Conservation (phyloP, 129 eudicot genomes). For the Solidago caesia region DNA sequence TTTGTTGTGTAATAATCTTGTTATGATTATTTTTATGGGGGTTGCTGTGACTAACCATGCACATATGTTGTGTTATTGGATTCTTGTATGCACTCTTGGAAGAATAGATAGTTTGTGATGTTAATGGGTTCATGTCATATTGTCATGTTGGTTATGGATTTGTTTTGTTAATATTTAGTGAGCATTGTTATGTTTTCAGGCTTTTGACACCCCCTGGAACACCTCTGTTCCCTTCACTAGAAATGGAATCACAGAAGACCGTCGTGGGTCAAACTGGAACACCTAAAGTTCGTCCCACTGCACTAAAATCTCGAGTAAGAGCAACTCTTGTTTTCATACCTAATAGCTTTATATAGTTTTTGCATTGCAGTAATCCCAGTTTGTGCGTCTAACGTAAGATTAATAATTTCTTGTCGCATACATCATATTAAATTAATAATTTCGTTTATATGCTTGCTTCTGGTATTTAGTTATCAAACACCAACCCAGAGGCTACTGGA, state of each 20-base stretch:
- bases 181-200: conserved; percentile 52
- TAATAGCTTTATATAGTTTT: conserved; percentile 10
- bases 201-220: conserved; percentile 98
- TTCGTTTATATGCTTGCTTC: conserved; percentile 12
- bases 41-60: not conserved
- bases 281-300: conserved; percentile 82
- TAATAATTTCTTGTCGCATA: not conserved
- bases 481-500: conserved; percentile 58
- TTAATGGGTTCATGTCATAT: not conserved
- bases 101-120: conserved; percentile 2
- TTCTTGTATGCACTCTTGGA: conserved; percentile 9
- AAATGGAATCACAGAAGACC: conserved; percentile 69
- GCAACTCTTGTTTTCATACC: conserved; percentile 13
- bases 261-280: conserved; percentile 61
- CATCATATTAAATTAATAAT: not conserved
- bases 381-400: not conserved
- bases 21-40: not conserved
- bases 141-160: not conserved
- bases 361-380: conserved; percentile 1
- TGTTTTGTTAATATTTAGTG: not conserved
- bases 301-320: conserved; percentile 87
- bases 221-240: conserved; percentile 94
- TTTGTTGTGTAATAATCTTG: conserved; percentile 6
- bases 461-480: conserved; percentile 66
- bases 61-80: not conserved